Percentiles rank a stretch among this genome's conserved stretches.
phyloP scores from a whole-genome alignment of 2,329 filamentous ascomycete genomes.

The Xylariaceae sp. region DNA sequence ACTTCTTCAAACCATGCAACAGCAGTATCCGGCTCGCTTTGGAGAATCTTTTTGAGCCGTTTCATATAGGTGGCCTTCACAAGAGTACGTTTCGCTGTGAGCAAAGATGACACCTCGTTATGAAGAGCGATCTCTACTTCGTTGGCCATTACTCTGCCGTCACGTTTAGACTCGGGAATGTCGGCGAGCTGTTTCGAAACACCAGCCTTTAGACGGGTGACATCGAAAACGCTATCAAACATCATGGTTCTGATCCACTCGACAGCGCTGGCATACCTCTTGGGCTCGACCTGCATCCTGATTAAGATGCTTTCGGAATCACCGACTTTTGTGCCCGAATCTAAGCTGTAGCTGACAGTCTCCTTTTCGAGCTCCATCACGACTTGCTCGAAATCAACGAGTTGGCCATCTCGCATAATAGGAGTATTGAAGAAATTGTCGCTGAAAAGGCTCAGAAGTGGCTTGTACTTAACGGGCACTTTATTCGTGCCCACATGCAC shows the following conservation, averaged over 20 bases:
- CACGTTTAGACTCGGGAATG: conserved; percentile 86
- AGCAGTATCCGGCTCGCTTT: conserved; percentile 69
- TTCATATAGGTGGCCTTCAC: conserved; percentile 86
- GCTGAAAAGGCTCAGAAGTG: conserved; percentile 76
- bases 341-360: conserved; percentile 77
- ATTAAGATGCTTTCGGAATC: conserved; percentile 80
- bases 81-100: conserved; percentile 74
- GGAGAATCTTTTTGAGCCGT: conserved; percentile 74
- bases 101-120: conserved; percentile 68
- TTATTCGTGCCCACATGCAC: conserved; percentile 74
- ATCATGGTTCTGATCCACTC: conserved; percentile 82
- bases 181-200: conserved; percentile 83
- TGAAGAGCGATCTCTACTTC: conserved; percentile 75
- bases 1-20: conserved; percentile 74
- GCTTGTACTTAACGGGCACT: conserved; percentile 77
- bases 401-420: conserved; percentile 69
- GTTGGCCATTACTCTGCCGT: conserved; percentile 64
- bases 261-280: conserved; percentile 80
- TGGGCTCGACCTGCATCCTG: conserved; percentile 78
- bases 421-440: conserved; percentile 95
- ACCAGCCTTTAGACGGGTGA: conserved; percentile 57
- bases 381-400: conserved; percentile 83
- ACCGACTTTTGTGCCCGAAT: conserved; percentile 62
- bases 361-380: conserved; percentile 88
- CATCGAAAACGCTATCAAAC: conserved; percentile 85